These are phyloP conservation scores for Trichoderma simmonsii DNA, from an alignment of 2,329 filamentous ascomycete species.

Conservation along the genomic window DNA sequence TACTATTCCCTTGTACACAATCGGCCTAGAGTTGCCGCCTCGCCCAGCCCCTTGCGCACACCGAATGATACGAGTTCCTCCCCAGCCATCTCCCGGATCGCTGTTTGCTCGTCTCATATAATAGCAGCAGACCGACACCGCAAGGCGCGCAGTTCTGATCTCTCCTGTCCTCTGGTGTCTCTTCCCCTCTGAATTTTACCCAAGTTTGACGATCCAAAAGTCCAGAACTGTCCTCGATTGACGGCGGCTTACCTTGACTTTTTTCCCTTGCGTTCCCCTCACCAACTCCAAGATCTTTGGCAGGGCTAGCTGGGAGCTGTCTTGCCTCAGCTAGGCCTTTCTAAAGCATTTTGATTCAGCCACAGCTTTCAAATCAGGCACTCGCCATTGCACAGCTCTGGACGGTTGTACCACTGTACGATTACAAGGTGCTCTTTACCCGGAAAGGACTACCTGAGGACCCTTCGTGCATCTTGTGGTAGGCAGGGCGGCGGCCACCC, in stretches of 20 bases:
- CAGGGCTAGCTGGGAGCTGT: background rate
- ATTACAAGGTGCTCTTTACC: background rate
- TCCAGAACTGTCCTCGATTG: background rate
- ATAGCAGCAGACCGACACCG: background rate
- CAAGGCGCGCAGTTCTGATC: background rate
- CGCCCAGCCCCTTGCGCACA: background rate
- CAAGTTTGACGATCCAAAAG: background rate
- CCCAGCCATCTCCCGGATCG: conserved; percentile 7
- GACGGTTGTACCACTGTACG: background rate
- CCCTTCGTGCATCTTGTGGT: background rate
- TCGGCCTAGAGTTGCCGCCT: background rate
- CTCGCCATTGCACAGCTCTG: background rate
- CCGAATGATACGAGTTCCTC: background rate
- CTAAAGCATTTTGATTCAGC: background rate
- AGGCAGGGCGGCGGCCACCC: background rate
- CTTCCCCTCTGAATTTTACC: background rate
- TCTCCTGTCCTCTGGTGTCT: background rate
- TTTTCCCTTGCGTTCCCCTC: conserved; percentile 11
- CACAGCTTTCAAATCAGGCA: background rate
- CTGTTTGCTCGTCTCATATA: conserved; percentile 8
- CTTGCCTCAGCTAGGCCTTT: conserved; percentile 15
- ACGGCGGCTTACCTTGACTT: background rate
- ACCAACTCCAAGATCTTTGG: background rate
- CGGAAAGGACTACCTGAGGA: background rate
- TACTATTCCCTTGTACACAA: background rate